phyloP scores from a whole-genome alignment of 2,329 filamentous ascomycete species.

The Microsporum ferrugineum region DNA sequence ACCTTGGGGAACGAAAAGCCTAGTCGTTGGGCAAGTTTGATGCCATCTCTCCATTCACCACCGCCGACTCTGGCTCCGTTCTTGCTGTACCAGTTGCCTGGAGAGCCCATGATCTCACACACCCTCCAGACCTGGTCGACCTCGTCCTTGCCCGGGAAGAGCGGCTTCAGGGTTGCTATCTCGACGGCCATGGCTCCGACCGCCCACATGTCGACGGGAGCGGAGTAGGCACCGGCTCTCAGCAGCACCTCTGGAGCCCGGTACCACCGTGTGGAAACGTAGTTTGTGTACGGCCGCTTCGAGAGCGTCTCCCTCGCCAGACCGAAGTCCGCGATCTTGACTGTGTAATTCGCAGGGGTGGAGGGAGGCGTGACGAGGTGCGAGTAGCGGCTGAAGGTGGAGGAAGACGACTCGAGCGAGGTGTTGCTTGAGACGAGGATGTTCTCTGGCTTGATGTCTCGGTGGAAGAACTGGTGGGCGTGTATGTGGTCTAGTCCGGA shows the following conservation, averaged over 20 bases:
- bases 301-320: constrained; percentile 96
- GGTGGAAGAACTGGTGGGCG: constrained; percentile 93
- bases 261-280: constrained; percentile 96
- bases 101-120: constrained; percentile 98
- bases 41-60: constrained; percentile 94
- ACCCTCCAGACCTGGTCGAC: constrained; percentile 98
- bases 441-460: constrained; percentile 98
- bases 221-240: constrained; percentile 90
- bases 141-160: constrained; percentile 96
- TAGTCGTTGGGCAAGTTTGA: constrained; percentile 82
- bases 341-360: constrained; percentile 83
- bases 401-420: constrained; percentile 57
- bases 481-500: constrained; percentile 95
- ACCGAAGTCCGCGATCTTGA: constrained; percentile 98
- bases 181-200: constrained; percentile 98
- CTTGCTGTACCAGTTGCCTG: constrained; percentile 92
- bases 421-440: constrained; percentile 90
- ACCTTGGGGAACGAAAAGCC: constrained; percentile 93
- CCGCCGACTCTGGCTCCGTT: constrained; percentile 75
- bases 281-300: constrained; percentile 91
- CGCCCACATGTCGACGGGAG: constrained; percentile 97
- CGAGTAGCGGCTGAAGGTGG: constrained; percentile 86
- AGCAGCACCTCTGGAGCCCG: constrained; percentile 85
- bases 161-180: constrained; percentile 86
- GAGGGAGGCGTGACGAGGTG: constrained; percentile 87